phyloP scores from a whole-genome alignment of 2,329 filamentous ascomycete genomes.

The Stromatinia cepivora region DNA sequence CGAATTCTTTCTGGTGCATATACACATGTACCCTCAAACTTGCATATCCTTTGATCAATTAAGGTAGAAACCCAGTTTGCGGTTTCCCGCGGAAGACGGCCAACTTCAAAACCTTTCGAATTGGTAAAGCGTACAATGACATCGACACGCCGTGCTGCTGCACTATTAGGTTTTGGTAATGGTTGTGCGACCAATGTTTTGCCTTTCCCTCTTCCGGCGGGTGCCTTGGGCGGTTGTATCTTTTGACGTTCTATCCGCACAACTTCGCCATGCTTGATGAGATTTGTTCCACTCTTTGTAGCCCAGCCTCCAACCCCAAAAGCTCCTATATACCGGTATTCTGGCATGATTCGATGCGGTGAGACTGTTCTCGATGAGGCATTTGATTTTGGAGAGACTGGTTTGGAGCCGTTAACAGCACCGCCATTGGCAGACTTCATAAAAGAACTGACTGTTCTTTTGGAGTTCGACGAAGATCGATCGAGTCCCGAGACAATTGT shows the following conservation, averaged over 20 bases:
- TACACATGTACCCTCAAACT: slow-evolving; percentile 83
- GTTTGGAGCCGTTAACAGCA: not conserved
- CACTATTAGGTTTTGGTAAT: slow-evolving; percentile 41
- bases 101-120: slow-evolving; percentile 74
- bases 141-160: slow-evolving; percentile 68
- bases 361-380: slow-evolving; percentile 39
- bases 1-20: slow-evolving; percentile 82
- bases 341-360: slow-evolving; percentile 47
- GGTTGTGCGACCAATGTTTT: slow-evolving; percentile 36
- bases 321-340: slow-evolving; percentile 78
- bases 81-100: slow-evolving; percentile 80
- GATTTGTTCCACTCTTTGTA: slow-evolving; percentile 73
- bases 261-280: slow-evolving; percentile 79
- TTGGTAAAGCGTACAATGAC: slow-evolving; percentile 92
- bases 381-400: not conserved
- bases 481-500: slow-evolving; percentile 12
- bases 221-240: slow-evolving; percentile 58
- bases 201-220: slow-evolving; percentile 49
- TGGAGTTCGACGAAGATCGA: slow-evolving; percentile 22
- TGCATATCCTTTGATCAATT: slow-evolving; percentile 86
- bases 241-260: slow-evolving; percentile 86
- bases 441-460: slow-evolving; percentile 34
- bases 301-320: slow-evolving; percentile 93
- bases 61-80: slow-evolving; percentile 91
- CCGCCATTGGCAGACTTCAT: slow-evolving; percentile 24